These are phyloP conservation scores for Eucalyptus polybractea DNA, from an alignment of 345 rosid genomes.

Conservation along the genomic window DNA sequence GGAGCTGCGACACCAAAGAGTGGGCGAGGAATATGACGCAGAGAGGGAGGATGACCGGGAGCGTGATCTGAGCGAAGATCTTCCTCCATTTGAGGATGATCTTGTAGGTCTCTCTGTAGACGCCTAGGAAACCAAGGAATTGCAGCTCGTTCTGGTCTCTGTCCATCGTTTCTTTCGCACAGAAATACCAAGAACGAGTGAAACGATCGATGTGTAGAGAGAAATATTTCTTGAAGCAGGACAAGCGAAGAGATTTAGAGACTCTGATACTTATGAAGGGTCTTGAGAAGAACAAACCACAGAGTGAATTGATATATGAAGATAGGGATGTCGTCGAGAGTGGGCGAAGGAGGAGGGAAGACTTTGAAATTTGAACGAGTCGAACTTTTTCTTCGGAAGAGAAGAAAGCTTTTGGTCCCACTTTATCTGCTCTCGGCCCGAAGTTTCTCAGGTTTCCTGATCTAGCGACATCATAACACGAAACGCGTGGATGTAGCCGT, in stretches of 20 bases:
- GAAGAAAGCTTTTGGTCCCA: too few relatives aligned
- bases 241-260: not conserved
- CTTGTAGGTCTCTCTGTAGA: conserved; percentile 19
- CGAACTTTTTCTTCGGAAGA: not conserved
- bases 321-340: too few relatives aligned
- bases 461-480: not conserved
- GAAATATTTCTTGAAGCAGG: not conserved
- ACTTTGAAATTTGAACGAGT: not conserved
- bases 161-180: conserved; percentile 9
- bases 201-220: not conserved
- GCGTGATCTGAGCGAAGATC: conserved; percentile 31
- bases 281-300: too few relatives aligned
- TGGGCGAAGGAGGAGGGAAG: too few relatives aligned
- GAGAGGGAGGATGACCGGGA: conserved; percentile 33
- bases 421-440: too few relatives aligned
- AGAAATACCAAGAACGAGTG: not conserved
- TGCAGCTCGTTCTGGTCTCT: conserved; percentile 29
- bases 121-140: conserved; percentile 17
- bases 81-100: conserved; percentile 22
- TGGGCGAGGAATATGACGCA: conserved; percentile 22
- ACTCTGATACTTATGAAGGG: not conserved
- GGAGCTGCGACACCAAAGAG: conserved; percentile 5
- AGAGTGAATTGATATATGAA: too few relatives aligned
- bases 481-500: not conserved
- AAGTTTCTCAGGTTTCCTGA: too few relatives aligned